Percentiles rank a stretch among this genome's conserved stretches.
Conservation (phyloP, 805 yeast species). For the Blastobotrys attinorum region DNA sequence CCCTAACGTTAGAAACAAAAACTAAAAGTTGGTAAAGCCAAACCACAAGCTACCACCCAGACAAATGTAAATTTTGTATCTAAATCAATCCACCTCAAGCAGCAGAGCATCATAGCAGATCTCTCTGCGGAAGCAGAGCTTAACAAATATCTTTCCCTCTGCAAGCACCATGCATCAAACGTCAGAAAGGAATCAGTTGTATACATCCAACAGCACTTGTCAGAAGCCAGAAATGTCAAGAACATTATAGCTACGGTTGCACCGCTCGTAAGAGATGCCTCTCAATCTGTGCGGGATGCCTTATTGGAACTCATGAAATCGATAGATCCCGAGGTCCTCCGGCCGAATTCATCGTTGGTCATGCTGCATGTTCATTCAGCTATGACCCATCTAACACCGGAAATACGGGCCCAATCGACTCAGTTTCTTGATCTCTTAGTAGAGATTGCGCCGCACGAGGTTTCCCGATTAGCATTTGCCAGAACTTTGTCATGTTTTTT, state of each 20-base stretch:
- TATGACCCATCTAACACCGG: constrained; percentile 83
- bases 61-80: constrained; percentile 85
- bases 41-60: constrained; percentile 59
- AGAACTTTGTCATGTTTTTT: constrained; percentile 62
- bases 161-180: constrained; percentile 63
- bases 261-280: constrained; percentile 61
- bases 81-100: constrained; percentile 44
- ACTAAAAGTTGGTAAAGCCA: constrained; percentile 80
- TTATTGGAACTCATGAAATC: constrained; percentile 36
- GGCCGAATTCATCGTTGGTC: constrained; percentile 29
- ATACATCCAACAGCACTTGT: constrained; percentile 40
- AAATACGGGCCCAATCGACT: constrained; percentile 68
- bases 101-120: constrained; percentile 31
- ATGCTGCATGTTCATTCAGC: constrained; percentile 79
- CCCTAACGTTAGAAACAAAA: constrained; percentile 59
- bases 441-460: constrained; percentile 43
- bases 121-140: constrained; percentile 11
- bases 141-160: constrained; percentile 57
- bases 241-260: constrained; percentile 48
- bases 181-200: constrained; percentile 66
- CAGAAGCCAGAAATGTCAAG: constrained; percentile 41
- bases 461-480: constrained; percentile 57
- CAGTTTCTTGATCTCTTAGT: constrained; percentile 55
- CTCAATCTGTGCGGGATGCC: constrained; percentile 55
- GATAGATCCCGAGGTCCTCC: constrained; percentile 21